Evolutionary conservation across 495 filamentous ascomycete genomes (phyloP).

Genomic region (Neurospora tetraspora): DNA sequence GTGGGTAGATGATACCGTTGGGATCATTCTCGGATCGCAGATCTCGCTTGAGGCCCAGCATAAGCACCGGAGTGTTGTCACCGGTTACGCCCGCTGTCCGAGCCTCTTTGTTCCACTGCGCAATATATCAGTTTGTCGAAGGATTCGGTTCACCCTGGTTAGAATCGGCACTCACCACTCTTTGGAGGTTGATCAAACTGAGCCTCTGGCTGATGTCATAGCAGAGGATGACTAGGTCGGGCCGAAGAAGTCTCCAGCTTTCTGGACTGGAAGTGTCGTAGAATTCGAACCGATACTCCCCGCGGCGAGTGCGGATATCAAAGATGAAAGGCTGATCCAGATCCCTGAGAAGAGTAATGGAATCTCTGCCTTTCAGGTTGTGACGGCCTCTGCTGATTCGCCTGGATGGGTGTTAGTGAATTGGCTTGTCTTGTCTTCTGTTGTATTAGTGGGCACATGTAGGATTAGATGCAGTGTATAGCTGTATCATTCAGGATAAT

Average conservation of each 20-base stretch:
- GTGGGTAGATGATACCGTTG: slow-evolving; percentile 60
- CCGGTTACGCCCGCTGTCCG: slow-evolving; percentile 52
- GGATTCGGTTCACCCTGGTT: slow-evolving; percentile 1
- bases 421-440: not conserved
- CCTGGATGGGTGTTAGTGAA: slow-evolving; percentile 21
- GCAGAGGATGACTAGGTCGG: slow-evolving; percentile 67
- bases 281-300: slow-evolving; percentile 62
- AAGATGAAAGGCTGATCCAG: slow-evolving; percentile 77
- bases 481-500: not conserved
- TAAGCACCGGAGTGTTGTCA: slow-evolving; percentile 54
- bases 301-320: slow-evolving; percentile 50
- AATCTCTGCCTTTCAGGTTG: slow-evolving; percentile 21
- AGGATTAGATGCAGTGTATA: not conserved
- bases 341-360: slow-evolving; percentile 56
- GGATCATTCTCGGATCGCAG: slow-evolving; percentile 53
- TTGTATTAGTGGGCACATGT: not conserved
- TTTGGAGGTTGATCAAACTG: slow-evolving; percentile 52
- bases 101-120: slow-evolving; percentile 60
- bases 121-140: not conserved
- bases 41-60: slow-evolving; percentile 78
- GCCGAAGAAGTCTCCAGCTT: slow-evolving; percentile 62
- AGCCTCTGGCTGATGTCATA: slow-evolving; percentile 66
- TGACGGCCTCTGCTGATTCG: slow-evolving; percentile 37
- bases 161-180: slow-evolving; percentile 33
- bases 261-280: slow-evolving; percentile 70